These are phyloP conservation scores for Aspergillus phoenicis DNA, from an alignment of 2,329 filamentous ascomycete species.

Conservation along the genomic window DNA sequence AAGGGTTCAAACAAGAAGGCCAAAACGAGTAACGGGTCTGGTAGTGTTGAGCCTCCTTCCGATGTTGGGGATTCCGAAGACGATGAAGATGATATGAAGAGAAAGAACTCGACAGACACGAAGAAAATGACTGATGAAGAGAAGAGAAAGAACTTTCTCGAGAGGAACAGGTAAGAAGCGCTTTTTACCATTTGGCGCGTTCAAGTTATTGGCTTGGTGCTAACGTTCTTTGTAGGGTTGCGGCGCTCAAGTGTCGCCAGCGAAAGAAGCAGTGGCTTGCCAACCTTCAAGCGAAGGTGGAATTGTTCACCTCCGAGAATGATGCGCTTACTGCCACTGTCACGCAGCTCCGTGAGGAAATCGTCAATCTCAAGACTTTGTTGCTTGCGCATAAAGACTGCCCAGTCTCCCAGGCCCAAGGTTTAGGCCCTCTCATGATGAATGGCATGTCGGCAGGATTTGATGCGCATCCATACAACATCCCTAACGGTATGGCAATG, in stretches of 20 bases:
- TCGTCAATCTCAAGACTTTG: slow-evolving; percentile 91
- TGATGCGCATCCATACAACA: slow-evolving; percentile 47
- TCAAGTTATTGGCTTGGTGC: not conserved
- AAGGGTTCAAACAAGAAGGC: slow-evolving; percentile 75
- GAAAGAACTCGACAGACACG: slow-evolving; percentile 57
- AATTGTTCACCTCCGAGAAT: slow-evolving; percentile 89
- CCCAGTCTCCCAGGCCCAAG: slow-evolving; percentile 85
- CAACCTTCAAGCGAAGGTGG: slow-evolving; percentile 91
- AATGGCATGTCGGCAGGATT: slow-evolving; percentile 43
- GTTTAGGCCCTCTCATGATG: slow-evolving; percentile 55
- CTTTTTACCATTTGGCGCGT: too few relatives aligned
- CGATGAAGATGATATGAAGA: slow-evolving; percentile 49
- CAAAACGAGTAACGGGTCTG: slow-evolving; percentile 59
- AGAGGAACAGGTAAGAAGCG: slow-evolving; percentile 80
- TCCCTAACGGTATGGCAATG: slow-evolving; percentile 47
- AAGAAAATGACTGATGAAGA: slow-evolving; percentile 98
- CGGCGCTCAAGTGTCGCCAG: slow-evolving; percentile 93
- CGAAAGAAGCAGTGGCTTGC: slow-evolving; percentile 98
- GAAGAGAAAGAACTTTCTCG: slow-evolving; percentile 96
- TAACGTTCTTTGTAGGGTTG: slow-evolving; percentile 67
- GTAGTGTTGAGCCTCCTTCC: slow-evolving; percentile 41
- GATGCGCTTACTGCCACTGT: slow-evolving; percentile 84
- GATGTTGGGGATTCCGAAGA: slow-evolving; percentile 57
- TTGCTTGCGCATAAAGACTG: slow-evolving; percentile 95
- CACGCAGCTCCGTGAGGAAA: slow-evolving; percentile 82